Evolutionary conservation across 2,329 filamentous ascomycete species (phyloP).

Genomic region (Fusarium annulatum): DNA sequence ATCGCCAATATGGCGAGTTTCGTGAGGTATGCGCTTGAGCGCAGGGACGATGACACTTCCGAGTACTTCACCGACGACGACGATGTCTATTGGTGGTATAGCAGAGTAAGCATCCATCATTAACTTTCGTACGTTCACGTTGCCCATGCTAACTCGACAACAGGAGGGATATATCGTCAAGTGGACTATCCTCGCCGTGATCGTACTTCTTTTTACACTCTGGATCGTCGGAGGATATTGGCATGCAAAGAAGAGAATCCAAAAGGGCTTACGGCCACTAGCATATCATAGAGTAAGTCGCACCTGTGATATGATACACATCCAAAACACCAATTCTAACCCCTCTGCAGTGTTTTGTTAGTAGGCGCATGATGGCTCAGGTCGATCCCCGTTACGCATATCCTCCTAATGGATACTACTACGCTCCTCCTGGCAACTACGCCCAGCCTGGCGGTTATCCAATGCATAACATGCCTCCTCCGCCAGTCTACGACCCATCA

Average conservation of each 20-base stretch:
- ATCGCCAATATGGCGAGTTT: conserved; percentile 34
- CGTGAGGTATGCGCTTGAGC: conserved; percentile 30
- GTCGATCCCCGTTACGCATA: conserved; percentile 63
- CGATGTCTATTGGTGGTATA: conserved; percentile 47
- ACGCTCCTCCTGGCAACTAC: conserved; percentile 50
- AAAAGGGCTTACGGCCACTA: conserved; percentile 72
- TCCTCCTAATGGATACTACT: conserved; percentile 53
- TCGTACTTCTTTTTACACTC: conserved; percentile 67
- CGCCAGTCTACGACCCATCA: conserved; percentile 68
- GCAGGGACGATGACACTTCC: conserved; percentile 24
- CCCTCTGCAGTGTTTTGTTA: conserved; percentile 61
- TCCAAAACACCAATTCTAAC: conserved; percentile 3
- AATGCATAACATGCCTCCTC: conserved; percentile 58
- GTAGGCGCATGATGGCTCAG: conserved; percentile 56
- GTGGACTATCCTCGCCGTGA: conserved; percentile 73
- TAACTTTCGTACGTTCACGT: not conserved
- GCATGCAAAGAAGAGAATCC: conserved; percentile 75
- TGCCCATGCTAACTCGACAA: conserved; percentile 9
- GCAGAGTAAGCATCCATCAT: conserved; percentile 38
- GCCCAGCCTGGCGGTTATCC: conserved; percentile 42
- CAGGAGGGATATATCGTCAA: conserved; percentile 75
- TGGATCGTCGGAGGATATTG: conserved; percentile 76
- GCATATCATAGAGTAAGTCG: conserved; percentile 73
- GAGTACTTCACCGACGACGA: conserved; percentile 26
- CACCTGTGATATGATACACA: not conserved